These are phyloP conservation scores for Plasmodium vivax DNA, from an alignment of 169 alveolate genomes.

Conservation along the genomic window DNA sequence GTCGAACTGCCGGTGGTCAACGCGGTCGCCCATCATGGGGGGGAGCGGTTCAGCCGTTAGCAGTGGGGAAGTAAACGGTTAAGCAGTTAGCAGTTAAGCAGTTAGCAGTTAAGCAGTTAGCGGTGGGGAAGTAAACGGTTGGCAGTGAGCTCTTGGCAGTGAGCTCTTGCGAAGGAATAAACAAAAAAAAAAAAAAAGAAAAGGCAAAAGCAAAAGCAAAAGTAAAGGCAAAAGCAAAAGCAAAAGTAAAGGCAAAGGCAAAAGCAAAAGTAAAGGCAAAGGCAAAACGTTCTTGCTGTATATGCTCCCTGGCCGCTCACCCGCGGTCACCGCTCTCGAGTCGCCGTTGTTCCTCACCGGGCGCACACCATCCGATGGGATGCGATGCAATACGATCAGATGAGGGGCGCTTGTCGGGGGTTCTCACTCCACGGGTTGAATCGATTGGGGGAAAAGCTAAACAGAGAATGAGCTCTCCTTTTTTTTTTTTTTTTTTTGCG, in stretches of 20 bases:
- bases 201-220: background rate
- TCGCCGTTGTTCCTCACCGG: background rate
- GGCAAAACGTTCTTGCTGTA: background rate
- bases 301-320: background rate
- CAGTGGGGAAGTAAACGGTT: background rate
- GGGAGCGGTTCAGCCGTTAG: background rate
- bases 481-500: too few species aligned
- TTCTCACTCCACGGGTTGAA: background rate
- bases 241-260: background rate
- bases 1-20: slow-evolving; percentile 48
- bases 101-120: too few species aligned
- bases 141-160: background rate
- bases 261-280: background rate
- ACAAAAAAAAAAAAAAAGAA: background rate
- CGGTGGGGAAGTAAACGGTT: background rate
- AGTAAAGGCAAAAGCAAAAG: background rate
- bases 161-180: background rate
- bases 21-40: slow-evolving; percentile 3
- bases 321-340: background rate
- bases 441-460: background rate
- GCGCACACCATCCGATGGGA: background rate
- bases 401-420: background rate
- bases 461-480: background rate
- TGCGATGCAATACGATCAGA: background rate
- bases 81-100: too few species aligned